A percentile compares a stretch with the other conserved stretches of the same genome.
Evolutionary conservation across 2,329 filamentous ascomycete genomes (phyloP).

Genomic region (Akanthomyces uredinophilus): DNA sequence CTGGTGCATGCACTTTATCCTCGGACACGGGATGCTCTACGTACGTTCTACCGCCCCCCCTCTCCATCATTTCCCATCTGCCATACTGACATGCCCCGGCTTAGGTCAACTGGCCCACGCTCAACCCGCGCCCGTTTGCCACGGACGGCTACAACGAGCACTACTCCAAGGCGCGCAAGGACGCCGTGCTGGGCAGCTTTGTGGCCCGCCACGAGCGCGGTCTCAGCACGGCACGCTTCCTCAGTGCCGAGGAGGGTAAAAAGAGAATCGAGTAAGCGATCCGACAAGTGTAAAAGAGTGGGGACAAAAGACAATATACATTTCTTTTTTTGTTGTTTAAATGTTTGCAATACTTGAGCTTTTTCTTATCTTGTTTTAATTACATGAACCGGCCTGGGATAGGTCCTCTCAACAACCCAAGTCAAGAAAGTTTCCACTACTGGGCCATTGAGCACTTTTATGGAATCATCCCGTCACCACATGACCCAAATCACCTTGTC

Average conservation of each 20-base stretch:
- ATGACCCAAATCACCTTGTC: background rate
- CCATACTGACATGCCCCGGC: slow-evolving; percentile 18
- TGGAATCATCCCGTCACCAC: background rate
- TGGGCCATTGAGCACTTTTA: background rate
- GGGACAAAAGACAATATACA: slow-evolving; percentile 5
- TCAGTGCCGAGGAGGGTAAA: slow-evolving; percentile 93
- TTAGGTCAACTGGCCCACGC: slow-evolving; percentile 96
- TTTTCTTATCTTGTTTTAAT: slow-evolving; percentile 1
- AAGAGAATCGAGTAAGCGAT: slow-evolving; percentile 79
- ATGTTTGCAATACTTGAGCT: background rate
- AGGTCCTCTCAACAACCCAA: background rate
- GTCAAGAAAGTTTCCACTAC: background rate
- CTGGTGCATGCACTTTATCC: slow-evolving; percentile 74
- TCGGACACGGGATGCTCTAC: slow-evolving; percentile 83
- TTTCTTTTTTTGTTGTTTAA: background rate
- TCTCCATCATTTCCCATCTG: background rate
- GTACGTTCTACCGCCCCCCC: slow-evolving; percentile 52
- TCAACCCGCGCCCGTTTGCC: slow-evolving; percentile 83
- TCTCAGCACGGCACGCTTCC: slow-evolving; percentile 73
- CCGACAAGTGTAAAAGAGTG: slow-evolving; percentile 5
- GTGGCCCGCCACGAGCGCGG: slow-evolving; percentile 69
- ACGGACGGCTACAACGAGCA: slow-evolving; percentile 86
- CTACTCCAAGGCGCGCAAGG: slow-evolving; percentile 74
- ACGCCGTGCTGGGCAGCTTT: slow-evolving; percentile 72
- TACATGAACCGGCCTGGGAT: background rate